These are phyloP conservation scores for Paraconiothyrium sp. DNA, from an alignment of 2,329 filamentous ascomycete species.

Conservation along the genomic window DNA sequence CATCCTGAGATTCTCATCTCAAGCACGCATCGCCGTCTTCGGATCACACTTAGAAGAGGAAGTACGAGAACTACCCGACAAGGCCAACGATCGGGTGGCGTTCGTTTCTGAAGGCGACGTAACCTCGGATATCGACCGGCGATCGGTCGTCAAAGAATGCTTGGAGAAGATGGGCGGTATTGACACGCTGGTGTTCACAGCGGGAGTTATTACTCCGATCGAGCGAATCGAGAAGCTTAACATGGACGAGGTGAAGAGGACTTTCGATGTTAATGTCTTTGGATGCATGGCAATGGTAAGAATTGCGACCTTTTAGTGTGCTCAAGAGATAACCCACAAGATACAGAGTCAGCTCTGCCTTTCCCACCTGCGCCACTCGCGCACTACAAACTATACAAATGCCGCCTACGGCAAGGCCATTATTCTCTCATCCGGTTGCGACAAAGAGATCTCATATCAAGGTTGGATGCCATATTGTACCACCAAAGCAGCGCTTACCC, in stretches of 20 bases:
- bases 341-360: constrained; percentile 31
- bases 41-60: constrained; percentile 14
- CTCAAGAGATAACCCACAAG: background rate
- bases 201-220: constrained; percentile 36
- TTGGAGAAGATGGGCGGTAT: constrained; percentile 27
- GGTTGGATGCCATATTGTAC: constrained; percentile 39
- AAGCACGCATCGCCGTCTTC: constrained; percentile 20
- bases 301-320: background rate
- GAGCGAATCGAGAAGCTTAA: constrained; percentile 31
- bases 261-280: constrained; percentile 39
- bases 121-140: constrained; percentile 9
- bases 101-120: constrained; percentile 23
- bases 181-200: constrained; percentile 37
- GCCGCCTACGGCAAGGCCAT: constrained; percentile 31
- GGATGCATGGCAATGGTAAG: constrained; percentile 37
- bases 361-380: constrained; percentile 30
- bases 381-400: constrained; percentile 25
- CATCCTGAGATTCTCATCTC: constrained; percentile 20
- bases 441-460: constrained; percentile 31
- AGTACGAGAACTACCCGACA: constrained; percentile 1
- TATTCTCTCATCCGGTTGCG: constrained; percentile 35
- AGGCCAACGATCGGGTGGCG: constrained; percentile 9
- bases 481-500: constrained; percentile 36
- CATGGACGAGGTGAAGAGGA: constrained; percentile 26
- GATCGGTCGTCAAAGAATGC: constrained; percentile 26